These are phyloP conservation scores for Hanseniaspora lindneri DNA, from an alignment of 805 yeast genomes.

Conservation along the genomic window DNA sequence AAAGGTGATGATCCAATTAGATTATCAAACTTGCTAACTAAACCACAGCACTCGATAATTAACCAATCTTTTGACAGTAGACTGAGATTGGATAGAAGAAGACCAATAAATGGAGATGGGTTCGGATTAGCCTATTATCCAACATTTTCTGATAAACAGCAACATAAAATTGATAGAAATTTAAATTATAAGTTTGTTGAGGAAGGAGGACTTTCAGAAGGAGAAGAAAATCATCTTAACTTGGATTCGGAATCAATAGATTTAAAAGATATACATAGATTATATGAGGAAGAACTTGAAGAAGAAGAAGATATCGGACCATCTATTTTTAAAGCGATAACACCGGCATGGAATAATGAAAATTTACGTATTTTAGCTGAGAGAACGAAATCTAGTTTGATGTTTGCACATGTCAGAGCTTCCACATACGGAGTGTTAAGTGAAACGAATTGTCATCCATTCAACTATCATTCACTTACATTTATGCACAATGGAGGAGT, in stretches of 20 bases:
- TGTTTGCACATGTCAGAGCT: conserved; percentile 93
- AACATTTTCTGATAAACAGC: conserved; percentile 35
- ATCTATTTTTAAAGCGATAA: conserved; percentile 85
- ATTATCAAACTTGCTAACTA: conserved; percentile 73
- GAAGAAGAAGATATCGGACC: conserved; percentile 51
- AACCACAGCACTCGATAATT: conserved; percentile 94
- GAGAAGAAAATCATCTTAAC: no score
- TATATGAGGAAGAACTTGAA: conserved; percentile 25
- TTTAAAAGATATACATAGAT: neutral
- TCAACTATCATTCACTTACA: conserved; percentile 72
- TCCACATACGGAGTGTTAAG: conserved; percentile 88
- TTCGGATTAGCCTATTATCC: conserved; percentile 93
- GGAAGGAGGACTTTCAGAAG: no score
- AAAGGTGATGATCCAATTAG: conserved; percentile 84
- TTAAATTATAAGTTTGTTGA: no score
- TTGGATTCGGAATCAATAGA: neutral
- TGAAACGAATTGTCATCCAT: conserved; percentile 96
- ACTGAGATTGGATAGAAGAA: conserved; percentile 68
- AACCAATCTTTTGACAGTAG: conserved; percentile 91
- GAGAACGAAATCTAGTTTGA: conserved; percentile 70
- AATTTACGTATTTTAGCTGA: conserved; percentile 76
- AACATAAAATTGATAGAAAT: neutral
- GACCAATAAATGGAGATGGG: conserved; percentile 97
- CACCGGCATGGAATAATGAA: conserved; percentile 96
- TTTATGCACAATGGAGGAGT: conserved; percentile 97